A percentile compares a stretch with the other conserved stretches of the same genome.
These are phyloP conservation scores for Pleurotus salmoneostramineus DNA, from an alignment of 768 basidiomycete genomes.

Conservation along the genomic window DNA sequence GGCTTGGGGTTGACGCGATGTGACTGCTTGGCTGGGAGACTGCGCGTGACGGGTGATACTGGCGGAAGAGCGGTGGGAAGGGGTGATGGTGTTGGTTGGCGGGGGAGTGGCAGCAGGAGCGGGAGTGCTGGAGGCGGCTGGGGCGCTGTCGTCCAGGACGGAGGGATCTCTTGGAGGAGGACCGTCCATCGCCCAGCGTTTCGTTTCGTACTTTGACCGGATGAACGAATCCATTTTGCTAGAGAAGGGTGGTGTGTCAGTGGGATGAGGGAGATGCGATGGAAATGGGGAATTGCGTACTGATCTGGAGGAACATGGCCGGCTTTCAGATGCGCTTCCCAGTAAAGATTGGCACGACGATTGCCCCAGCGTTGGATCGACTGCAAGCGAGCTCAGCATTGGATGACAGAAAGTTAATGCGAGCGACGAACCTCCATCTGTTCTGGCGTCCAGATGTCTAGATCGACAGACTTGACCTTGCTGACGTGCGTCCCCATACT, in stretches of 20 bases:
- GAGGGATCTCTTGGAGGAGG: conserved; percentile 82
- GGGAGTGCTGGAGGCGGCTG: conserved; percentile 17
- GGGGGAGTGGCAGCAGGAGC: conserved; percentile 24
- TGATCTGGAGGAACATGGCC: conserved; percentile 95
- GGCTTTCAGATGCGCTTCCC: conserved; percentile 92
- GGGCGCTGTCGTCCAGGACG: conserved; percentile 51
- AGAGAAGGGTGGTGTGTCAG: neutral
- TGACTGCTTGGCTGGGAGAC: conserved; percentile 1
- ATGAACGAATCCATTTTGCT: conserved; percentile 99
- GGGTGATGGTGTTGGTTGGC: conserved; percentile 15
- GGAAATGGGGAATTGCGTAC: conserved; percentile 44
- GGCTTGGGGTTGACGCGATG: conserved; percentile 43
- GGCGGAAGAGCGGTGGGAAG: conserved; percentile 13
- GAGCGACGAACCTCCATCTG: conserved; percentile 78
- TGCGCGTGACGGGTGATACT: neutral
- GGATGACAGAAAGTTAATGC: neutral
- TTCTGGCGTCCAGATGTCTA: conserved; percentile 96
- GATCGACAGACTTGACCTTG: conserved; percentile 95
- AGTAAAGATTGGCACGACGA: conserved; percentile 86
- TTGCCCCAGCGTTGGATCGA: conserved; percentile 96
- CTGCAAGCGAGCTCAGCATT: conserved; percentile 25
- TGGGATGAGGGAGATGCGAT: neutral
- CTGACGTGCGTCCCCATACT: conserved; percentile 99
- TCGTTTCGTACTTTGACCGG: conserved; percentile 93
- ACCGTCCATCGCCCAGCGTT: conserved; percentile 91